A percentile compares a stretch with the other conserved stretches of the same genome.
Conservation (phyloP, 1,139 yeast genomes). For the Geotrichum reessii region DNA sequence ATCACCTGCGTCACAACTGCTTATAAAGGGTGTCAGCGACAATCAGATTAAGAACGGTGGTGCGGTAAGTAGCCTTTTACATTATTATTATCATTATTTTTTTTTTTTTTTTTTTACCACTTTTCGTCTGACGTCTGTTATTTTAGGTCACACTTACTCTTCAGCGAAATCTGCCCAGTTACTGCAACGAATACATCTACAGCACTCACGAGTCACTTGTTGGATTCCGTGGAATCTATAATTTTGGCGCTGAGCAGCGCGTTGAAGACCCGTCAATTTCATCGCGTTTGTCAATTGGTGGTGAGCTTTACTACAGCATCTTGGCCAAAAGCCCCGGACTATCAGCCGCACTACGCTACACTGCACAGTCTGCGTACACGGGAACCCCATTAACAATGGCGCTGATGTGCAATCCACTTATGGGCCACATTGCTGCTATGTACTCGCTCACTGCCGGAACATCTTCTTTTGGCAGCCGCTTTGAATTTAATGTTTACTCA, state of each 20-base stretch:
- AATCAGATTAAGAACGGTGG: conserved; percentile 54
- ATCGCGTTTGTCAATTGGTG: conserved; percentile 62
- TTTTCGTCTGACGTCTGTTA: conserved; percentile 36
- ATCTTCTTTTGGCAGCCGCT: conserved; percentile 75
- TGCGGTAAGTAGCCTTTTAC: conserved; percentile 29
- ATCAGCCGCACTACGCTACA: conserved; percentile 77
- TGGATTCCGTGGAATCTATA: conserved; percentile 76
- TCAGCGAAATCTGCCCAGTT: conserved; percentile 61
- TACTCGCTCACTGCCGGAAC: conserved; percentile 78
- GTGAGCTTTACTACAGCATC: conserved; percentile 88
- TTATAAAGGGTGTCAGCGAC: conserved; percentile 70
- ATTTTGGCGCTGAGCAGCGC: conserved; percentile 43
- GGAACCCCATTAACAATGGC: conserved; percentile 90
- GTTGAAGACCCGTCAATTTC: conserved; percentile 34
- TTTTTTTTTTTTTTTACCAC: conserved; percentile 22
- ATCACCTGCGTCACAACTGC: conserved; percentile 54
- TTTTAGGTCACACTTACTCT: conserved; percentile 54
- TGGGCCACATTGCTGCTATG: conserved; percentile 86
- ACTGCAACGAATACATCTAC: conserved; percentile 70
- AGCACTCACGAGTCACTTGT: conserved; percentile 86
- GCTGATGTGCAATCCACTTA: conserved; percentile 76
- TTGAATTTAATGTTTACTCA: conserved; percentile 86
- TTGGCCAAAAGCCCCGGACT: conserved; percentile 61
- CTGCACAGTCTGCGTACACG: conserved; percentile 79
- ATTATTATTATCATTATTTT: no score